A percentile compares a stretch with the other conserved stretches of the same genome.
Evolutionary conservation across 345 rosid genomes (phyloP).

Genomic region (Syzygium aqueum): DNA sequence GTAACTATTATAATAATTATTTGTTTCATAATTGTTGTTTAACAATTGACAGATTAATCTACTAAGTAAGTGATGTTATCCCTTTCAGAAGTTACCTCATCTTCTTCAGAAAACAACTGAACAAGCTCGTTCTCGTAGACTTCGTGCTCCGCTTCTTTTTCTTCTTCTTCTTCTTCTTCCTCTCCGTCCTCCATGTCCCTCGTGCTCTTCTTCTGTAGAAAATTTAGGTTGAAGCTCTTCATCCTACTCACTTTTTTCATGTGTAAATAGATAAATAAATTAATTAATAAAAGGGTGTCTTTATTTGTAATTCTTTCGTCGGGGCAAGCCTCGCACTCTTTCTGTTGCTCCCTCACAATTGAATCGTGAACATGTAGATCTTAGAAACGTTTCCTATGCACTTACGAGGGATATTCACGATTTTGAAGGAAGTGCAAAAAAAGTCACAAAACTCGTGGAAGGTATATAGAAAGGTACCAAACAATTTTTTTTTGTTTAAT

Average conservation of each 20-base stretch:
- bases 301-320: not conserved
- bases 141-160: slow-evolving; percentile 24
- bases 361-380: not conserved
- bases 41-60: not conserved
- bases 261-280: not conserved
- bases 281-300: not conserved
- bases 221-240: not conserved
- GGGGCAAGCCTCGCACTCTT: not conserved
- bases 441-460: not conserved
- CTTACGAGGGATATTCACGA: not conserved
- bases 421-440: not conserved
- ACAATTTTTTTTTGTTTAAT: too few species aligned
- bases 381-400: not conserved
- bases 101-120: slow-evolving; percentile 88
- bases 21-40: too few species aligned
- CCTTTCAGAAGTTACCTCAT: slow-evolving; percentile 45
- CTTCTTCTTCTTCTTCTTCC: slow-evolving; percentile 11
- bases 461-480: not conserved
- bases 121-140: slow-evolving; percentile 75
- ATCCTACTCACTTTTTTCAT: not conserved
- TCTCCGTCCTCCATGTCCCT: slow-evolving; percentile 29
- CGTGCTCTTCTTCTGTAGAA: slow-evolving; percentile 32
- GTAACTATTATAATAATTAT: not conserved
- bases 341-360: not conserved
- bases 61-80: not conserved